Evolutionary conservation across 257 asterid genomes (phyloP), one percentile per base, ranked within the genome.

Genomic region (Plectranthus barbatus): DNA sequence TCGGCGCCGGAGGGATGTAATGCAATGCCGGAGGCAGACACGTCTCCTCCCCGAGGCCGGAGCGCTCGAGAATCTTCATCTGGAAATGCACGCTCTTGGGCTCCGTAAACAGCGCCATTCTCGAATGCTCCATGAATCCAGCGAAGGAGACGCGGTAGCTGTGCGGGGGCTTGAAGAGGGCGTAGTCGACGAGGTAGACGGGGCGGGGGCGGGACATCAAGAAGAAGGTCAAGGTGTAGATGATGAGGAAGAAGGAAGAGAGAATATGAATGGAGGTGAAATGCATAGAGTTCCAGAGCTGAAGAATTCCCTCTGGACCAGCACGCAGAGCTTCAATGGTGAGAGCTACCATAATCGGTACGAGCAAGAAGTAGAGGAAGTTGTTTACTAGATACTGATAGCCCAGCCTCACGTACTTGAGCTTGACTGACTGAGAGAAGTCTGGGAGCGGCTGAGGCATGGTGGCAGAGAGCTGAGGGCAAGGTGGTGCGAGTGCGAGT

Each of bases 41-140:
- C 0, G 94, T 86, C 34, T 79, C 84, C 51, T 83, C 90, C 0
- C 90, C 84, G 0, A 86, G 74, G 8, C 94, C 94, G 0, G 90
- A 79, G 0, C 90, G 83, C 52, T 79, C 86, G 3, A 85, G 84
- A 6, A 86, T 85, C 59, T 68, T 80, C 75, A 76, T 68, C 18
- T 82, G 89, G 69, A 85, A 85, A 13, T 67, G 75, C 11, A 78
- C 71, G 41, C 85, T 80, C 23, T 75, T 85, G 0, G 90, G 87
- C 55, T 85, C 75, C 2, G 37, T 18, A 7, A 59, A 33, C 1
- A 80, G 31, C 3, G 58, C 74, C 14, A 80, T 31, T 0, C 42
- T 33, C 0, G 75, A 62, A 39, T 85, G 94, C 60, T 85, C 94
- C 66, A 80, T 65, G 60, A 74, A 80, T 0, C 79, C 73, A 8